These are phyloP conservation scores for Russula virescens DNA, from an alignment of 768 basidiomycete species.

Conservation along the genomic window DNA sequence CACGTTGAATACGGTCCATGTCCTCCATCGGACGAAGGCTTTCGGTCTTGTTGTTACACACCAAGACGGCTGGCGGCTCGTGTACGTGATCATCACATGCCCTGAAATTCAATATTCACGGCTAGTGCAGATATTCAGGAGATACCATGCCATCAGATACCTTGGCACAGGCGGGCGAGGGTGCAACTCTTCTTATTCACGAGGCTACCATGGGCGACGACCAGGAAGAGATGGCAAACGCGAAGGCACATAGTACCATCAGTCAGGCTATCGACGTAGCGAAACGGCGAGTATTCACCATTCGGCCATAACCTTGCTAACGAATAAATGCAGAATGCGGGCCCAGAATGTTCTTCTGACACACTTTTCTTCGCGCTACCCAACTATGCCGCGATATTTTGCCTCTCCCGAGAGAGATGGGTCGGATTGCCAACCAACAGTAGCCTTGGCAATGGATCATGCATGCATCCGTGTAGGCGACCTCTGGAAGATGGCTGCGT, in stretches of 20 bases:
- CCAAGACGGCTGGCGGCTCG: constrained; percentile 23
- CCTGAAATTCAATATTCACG: constrained; percentile 20
- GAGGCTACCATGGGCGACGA: constrained; percentile 92
- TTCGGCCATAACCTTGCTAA: neutral
- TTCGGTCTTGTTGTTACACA: constrained; percentile 20
- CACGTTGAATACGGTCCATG: constrained; percentile 17
- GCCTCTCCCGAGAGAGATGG: constrained; percentile 19
- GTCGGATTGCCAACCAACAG: constrained; percentile 24
- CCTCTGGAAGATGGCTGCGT: constrained; percentile 83
- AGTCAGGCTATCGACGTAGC: constrained; percentile 82
- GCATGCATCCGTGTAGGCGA: constrained; percentile 63
- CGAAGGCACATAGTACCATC: constrained; percentile 86
- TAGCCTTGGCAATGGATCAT: constrained; percentile 82
- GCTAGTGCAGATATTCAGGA: constrained; percentile 71
- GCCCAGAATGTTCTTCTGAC: constrained; percentile 85
- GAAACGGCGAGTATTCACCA: constrained; percentile 42
- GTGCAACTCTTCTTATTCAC: constrained; percentile 82
- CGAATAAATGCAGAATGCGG: constrained; percentile 55
- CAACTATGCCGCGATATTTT: constrained; percentile 59
- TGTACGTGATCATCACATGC: constrained; percentile 2
- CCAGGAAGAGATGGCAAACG: constrained; percentile 60
- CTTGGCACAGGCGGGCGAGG: constrained; percentile 56
- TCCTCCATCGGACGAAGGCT: constrained; percentile 23
- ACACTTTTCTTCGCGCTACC: constrained; percentile 93
- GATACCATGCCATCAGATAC: constrained; percentile 77